Evolutionary conservation across 495 filamentous ascomycete genomes (phyloP), one percentile per base, ranked within the genome.

Genomic region (Hypoxylon rickii): DNA sequence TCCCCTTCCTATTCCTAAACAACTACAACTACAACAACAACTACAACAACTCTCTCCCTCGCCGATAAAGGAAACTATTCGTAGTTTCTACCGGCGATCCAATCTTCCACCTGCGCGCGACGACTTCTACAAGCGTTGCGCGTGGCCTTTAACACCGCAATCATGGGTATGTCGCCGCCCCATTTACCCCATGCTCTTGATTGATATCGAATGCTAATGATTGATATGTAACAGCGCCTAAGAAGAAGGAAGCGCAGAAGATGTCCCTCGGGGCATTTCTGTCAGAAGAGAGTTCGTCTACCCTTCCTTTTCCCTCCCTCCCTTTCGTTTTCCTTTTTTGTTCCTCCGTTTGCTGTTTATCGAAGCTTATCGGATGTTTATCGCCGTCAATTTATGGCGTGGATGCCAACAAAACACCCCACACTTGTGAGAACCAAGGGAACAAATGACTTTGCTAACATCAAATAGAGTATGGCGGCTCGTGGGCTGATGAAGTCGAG

Each of bases 401-500:
- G 50, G 31, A 32, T 10, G 29, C 32, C 24, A 29, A 29, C 4
- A 29, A 29, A 29, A 29, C 24, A 4, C 24, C 24, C 10, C 24
- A 4, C 10, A 29, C 4, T 29, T 4, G 24, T 10, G 5, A 34
- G 32, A 34, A 15, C 39, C 31, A 37, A 2, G 15, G 43, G 19
- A 50, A 18, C 18, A 34, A 42, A 44, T 53, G 38, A 39, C 57
- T 55, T 65, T 65, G 72, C 77, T 80, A 70, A 80, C 64, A 37
- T 48, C 12, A 54, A 60, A 53, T 67, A 96, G 92, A 86, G 62
- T 83, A 90, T 60, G 90, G 74, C 24, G 73, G 90, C 67, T 96
- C 94, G 54, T 98, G 94, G 94, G 94, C 94, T 59, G 94, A 97
- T 78, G 94, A 98, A 68, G 95, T 97, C 81, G 94, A 97, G 70